Evolutionary conservation across 495 filamentous ascomycete genomes (phyloP).

Genomic region (Trichocladium uniseriatum): DNA sequence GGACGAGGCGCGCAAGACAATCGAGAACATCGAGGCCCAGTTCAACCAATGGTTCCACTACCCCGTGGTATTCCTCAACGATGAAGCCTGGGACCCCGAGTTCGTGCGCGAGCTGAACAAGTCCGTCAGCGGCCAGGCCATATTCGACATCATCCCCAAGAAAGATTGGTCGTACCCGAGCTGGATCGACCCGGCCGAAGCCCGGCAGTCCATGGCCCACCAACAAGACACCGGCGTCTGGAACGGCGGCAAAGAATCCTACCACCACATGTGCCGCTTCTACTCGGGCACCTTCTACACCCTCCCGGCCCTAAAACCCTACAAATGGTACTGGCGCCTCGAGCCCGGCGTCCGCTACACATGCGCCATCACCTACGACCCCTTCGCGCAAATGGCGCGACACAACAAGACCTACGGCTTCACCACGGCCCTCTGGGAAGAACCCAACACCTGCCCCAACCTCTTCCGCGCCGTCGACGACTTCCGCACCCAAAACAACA

Average conservation of each 20-base stretch:
- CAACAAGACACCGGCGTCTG: slow-evolving; percentile 86
- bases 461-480: slow-evolving; percentile 41
- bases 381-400: slow-evolving; percentile 45
- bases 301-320: slow-evolving; percentile 33
- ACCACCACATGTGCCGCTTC: slow-evolving; percentile 96
- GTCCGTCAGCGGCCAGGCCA: slow-evolving; percentile 73
- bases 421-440: slow-evolving; percentile 44
- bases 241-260: slow-evolving; percentile 98
- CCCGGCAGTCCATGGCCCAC: slow-evolving; percentile 71
- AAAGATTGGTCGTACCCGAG: slow-evolving; percentile 88
- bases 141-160: slow-evolving; percentile 62
- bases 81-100: slow-evolving; percentile 73
- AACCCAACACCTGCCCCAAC: slow-evolving; percentile 38
- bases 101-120: slow-evolving; percentile 79
- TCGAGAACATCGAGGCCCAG: slow-evolving; percentile 87
- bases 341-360: slow-evolving; percentile 45
- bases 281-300: slow-evolving; percentile 77
- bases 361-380: slow-evolving; percentile 48
- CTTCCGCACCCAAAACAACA: slow-evolving; percentile 29
- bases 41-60: slow-evolving; percentile 98
- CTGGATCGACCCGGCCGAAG: slow-evolving; percentile 72
- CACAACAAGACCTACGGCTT: slow-evolving; percentile 45
- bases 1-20: slow-evolving; percentile 78
- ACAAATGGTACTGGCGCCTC: slow-evolving; percentile 48
- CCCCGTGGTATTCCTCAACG: slow-evolving; percentile 93